A percentile compares a stretch with the other conserved stretches of the same genome.
phyloP scores from a whole-genome alignment of 352 stramenopile species.

The Aphanomyces astaci region DNA sequence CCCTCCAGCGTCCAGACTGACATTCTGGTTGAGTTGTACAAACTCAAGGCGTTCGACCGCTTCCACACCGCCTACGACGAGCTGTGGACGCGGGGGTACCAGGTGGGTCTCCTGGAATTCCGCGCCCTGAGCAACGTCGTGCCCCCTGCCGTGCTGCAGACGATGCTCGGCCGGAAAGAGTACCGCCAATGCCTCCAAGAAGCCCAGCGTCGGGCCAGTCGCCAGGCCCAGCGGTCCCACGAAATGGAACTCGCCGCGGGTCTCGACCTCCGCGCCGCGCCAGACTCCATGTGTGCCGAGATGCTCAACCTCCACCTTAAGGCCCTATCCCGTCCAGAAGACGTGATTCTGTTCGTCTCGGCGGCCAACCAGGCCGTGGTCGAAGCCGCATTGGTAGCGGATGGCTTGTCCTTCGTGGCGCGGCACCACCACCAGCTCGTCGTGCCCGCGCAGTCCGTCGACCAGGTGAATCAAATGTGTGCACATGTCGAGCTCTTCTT shows the following conservation, averaged over 20 bases:
- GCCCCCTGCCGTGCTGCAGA: slow-evolving; percentile 5
- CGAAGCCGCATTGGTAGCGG: neutral
- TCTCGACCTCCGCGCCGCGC: slow-evolving; percentile 5
- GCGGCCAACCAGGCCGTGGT: neutral
- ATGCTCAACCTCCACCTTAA: slow-evolving; percentile 3
- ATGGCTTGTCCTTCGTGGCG: neutral
- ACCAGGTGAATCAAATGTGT: neutral
- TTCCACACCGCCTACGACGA: slow-evolving; percentile 20
- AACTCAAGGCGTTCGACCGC: slow-evolving; percentile 6
- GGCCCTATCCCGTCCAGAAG: neutral
- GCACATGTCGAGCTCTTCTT: neutral
- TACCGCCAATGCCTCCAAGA: slow-evolving; percentile 13
- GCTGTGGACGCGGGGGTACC: slow-evolving; percentile 11
- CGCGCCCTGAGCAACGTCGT: slow-evolving; percentile 8
- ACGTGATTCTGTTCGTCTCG: slow-evolving; percentile 1
- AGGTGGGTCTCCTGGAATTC: slow-evolving; percentile 7
- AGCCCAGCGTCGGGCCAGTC: neutral
- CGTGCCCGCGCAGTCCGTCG: neutral
- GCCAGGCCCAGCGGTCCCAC: neutral
- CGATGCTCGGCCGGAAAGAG: slow-evolving; percentile 6
- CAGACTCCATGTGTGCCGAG: neutral
- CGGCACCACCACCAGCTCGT: neutral
- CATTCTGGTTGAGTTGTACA: slow-evolving; percentile 18
- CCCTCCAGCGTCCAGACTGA: slow-evolving; percentile 11
- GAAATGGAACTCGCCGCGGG: neutral